phyloP scores from a whole-genome alignment of 192 early-diverging fungal genomes.

The Coemansia sp. region DNA sequence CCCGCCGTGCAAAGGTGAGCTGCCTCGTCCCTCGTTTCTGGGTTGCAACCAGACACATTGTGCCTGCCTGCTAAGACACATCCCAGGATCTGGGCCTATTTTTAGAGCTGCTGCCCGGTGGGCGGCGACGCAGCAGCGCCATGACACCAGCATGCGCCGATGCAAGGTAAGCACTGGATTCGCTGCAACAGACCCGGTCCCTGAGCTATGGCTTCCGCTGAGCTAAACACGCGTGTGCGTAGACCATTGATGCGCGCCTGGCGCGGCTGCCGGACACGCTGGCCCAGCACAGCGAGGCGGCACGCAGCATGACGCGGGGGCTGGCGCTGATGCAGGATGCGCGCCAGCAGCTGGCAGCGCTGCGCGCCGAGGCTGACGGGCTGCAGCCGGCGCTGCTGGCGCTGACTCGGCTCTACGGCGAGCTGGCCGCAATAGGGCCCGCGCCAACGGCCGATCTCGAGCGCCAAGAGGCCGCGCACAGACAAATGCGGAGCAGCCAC shows the following conservation, averaged over 20 bases:
- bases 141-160: slow-evolving; percentile 23
- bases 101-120: slow-evolving; percentile 33
- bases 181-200: too few relatives aligned
- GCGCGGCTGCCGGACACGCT: slow-evolving; percentile 4
- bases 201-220: not conserved
- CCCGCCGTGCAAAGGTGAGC: slow-evolving; percentile 39
- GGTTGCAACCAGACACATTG: not conserved
- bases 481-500: slow-evolving; percentile 28
- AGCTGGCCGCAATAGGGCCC: slow-evolving; percentile 10
- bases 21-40: not conserved
- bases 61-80: not conserved
- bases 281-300: slow-evolving; percentile 17
- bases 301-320: slow-evolving; percentile 11
- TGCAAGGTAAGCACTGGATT: slow-evolving; percentile 35
- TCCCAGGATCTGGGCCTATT: not conserved
- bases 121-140: slow-evolving; percentile 27
- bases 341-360: slow-evolving; percentile 12
- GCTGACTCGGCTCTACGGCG: slow-evolving; percentile 24
- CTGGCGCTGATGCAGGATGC: slow-evolving; percentile 14
- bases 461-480: slow-evolving; percentile 19
- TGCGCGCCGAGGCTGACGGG: slow-evolving; percentile 14
- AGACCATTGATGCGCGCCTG: slow-evolving; percentile 29
- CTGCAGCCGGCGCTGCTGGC: slow-evolving; percentile 13
- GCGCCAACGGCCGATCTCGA: slow-evolving; percentile 19
- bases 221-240: too few relatives aligned